phyloP scores from a whole-genome alignment of 306 rosid genomes.

The Mimosa bimucronata region DNA sequence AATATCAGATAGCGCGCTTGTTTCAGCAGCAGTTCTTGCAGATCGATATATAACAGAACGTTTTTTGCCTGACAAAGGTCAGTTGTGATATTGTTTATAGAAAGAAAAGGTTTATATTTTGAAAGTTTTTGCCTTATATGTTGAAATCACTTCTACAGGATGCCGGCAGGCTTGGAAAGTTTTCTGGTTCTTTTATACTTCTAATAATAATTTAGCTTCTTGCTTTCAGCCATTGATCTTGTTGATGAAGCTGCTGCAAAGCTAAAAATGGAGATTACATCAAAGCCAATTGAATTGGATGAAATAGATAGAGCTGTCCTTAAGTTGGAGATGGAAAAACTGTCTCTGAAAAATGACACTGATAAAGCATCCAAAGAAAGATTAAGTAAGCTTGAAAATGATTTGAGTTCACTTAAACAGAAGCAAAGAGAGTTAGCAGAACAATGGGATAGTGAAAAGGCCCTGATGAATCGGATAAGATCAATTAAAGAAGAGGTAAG shows the following conservation, averaged over 20 bases:
- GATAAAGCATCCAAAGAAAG: slow-evolving; percentile 96
- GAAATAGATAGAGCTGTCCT: slow-evolving; percentile 86
- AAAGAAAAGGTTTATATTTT: slow-evolving; percentile 21
- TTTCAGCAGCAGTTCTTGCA: slow-evolving; percentile 92
- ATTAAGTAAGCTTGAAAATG: slow-evolving; percentile 81
- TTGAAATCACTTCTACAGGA: neutral
- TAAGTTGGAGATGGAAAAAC: slow-evolving; percentile 97
- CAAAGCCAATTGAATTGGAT: slow-evolving; percentile 94
- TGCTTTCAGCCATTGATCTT: slow-evolving; percentile 86
- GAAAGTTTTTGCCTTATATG: neutral
- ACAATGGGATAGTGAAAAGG: slow-evolving; percentile 90
- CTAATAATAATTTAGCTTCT: slow-evolving; percentile 27
- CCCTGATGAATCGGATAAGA: slow-evolving; percentile 75
- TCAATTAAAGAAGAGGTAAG: slow-evolving; percentile 93
- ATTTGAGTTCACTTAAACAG: slow-evolving; percentile 72
- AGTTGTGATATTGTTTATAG: slow-evolving; percentile 6
- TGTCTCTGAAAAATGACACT: slow-evolving; percentile 84
- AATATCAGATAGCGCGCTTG: slow-evolving; percentile 96
- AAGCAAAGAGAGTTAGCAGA: slow-evolving; percentile 78
- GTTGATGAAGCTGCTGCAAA: slow-evolving; percentile 99
- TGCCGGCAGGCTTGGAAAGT: neutral
- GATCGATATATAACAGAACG: slow-evolving; percentile 89
- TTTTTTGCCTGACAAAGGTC: slow-evolving; percentile 97
- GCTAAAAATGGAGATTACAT: slow-evolving; percentile 96
- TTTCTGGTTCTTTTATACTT: slow-evolving; percentile 26